phyloP scores from a whole-genome alignment of 164 flowering plant genomes.

The Berberis vulgaris region DNA sequence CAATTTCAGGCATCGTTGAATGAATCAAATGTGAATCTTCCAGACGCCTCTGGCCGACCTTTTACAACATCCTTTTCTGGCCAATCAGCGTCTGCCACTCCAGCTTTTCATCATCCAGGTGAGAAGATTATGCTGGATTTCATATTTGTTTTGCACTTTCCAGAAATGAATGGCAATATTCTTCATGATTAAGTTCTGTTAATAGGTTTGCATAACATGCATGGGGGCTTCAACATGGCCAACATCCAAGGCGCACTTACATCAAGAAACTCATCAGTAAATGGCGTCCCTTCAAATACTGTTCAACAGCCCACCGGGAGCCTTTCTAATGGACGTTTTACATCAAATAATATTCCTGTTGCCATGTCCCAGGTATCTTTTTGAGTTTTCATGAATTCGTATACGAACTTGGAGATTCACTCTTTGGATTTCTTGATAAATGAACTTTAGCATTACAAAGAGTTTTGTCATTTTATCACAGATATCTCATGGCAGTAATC shows the following conservation, averaged over 20 bases:
- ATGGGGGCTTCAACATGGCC: slow-evolving; percentile 70
- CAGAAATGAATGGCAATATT: not conserved
- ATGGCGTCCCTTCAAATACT: slow-evolving; percentile 45
- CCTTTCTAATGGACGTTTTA: slow-evolving; percentile 73
- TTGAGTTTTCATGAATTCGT: not conserved
- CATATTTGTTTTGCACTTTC: not conserved
- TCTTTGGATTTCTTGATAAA: not conserved
- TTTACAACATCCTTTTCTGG: slow-evolving; percentile 29
- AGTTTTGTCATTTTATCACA: slow-evolving; percentile 19
- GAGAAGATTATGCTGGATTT: slow-evolving; percentile 1
- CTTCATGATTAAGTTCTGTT: not conserved
- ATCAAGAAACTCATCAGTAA: slow-evolving; percentile 61
- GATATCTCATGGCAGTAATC: slow-evolving; percentile 43
- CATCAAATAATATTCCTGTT: slow-evolving; percentile 68
- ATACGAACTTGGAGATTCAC: not conserved
- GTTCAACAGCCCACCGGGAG: slow-evolving; percentile 75
- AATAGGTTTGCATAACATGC: slow-evolving; percentile 57
- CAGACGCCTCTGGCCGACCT: slow-evolving; percentile 26
- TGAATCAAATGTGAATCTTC: slow-evolving; percentile 30
- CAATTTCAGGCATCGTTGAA: slow-evolving; percentile 28
- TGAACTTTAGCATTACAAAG: not conserved
- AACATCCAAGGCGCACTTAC: slow-evolving; percentile 58
- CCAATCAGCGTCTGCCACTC: slow-evolving; percentile 29
- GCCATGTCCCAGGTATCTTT: slow-evolving; percentile 76
- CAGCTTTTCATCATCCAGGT: slow-evolving; percentile 34